phyloP scores from a whole-genome alignment of 345 rosid genomes.

The Populus ilicifolia region DNA sequence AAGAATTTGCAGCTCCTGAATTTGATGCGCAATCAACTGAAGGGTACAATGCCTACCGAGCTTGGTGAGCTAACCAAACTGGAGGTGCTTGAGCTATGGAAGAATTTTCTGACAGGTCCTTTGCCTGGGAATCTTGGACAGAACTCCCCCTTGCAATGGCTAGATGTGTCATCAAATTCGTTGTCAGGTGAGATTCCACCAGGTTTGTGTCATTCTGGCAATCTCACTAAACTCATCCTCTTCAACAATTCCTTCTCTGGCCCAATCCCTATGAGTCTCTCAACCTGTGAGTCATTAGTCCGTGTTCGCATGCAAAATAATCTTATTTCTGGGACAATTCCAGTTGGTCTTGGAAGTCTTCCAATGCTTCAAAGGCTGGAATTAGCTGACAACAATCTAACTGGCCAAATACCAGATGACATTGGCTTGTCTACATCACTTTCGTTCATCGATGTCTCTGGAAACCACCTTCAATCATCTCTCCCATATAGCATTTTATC shows the following conservation, averaged over 20 bases:
- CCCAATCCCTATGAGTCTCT: slow-evolving; percentile 53
- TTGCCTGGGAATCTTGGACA: slow-evolving; percentile 68
- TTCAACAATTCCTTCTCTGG: slow-evolving; percentile 87
- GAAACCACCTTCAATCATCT: slow-evolving; percentile 56
- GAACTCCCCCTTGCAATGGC: slow-evolving; percentile 75
- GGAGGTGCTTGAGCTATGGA: slow-evolving; percentile 79
- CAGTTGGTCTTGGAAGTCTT: slow-evolving; percentile 60
- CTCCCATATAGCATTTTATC: slow-evolving; percentile 71
- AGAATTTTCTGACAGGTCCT: slow-evolving; percentile 78
- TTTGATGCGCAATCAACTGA: slow-evolving; percentile 72
- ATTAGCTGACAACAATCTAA: slow-evolving; percentile 69
- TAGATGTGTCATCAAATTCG: slow-evolving; percentile 77
- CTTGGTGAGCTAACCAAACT: slow-evolving; percentile 52
- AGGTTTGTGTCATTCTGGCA: slow-evolving; percentile 62
- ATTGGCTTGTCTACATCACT: slow-evolving; percentile 58
- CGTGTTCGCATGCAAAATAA: slow-evolving; percentile 76
- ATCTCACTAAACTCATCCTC: slow-evolving; percentile 79
- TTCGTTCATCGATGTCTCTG: slow-evolving; percentile 76
- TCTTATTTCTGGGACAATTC: slow-evolving; percentile 60
- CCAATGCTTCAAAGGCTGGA: slow-evolving; percentile 77
- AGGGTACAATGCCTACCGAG: slow-evolving; percentile 58
- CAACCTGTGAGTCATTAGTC: slow-evolving; percentile 55
- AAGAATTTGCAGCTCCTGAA: slow-evolving; percentile 75
- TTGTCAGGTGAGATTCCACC: slow-evolving; percentile 72
- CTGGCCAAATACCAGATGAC: slow-evolving; percentile 71